A percentile compares a stretch with the other conserved stretches of the same genome.
Evolutionary conservation across 768 basidiomycete genomes (phyloP).

Genomic region (Lyophyllum semitale): DNA sequence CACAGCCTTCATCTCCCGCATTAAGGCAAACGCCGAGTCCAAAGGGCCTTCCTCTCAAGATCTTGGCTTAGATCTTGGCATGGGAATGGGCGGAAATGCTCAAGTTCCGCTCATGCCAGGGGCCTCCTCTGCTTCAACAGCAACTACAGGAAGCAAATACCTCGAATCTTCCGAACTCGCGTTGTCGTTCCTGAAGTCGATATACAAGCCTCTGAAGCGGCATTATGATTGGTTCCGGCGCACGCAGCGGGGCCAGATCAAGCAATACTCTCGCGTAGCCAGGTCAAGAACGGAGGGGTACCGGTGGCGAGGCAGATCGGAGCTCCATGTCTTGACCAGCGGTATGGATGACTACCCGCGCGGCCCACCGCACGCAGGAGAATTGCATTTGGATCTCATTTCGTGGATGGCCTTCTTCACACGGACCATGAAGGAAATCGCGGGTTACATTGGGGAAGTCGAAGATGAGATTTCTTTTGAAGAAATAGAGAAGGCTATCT

Average conservation of each 20-base stretch:
- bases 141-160: slow-evolving; percentile 40
- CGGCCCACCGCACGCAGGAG: slow-evolving; percentile 85
- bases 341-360: slow-evolving; percentile 98
- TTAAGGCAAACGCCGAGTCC: slow-evolving; percentile 40
- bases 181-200: slow-evolving; percentile 68
- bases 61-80: slow-evolving; percentile 65
- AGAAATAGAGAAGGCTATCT: slow-evolving; percentile 77
- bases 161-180: slow-evolving; percentile 65
- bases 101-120: slow-evolving; percentile 51
- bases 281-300: slow-evolving; percentile 91
- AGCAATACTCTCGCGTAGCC: slow-evolving; percentile 82
- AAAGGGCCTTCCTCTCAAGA: slow-evolving; percentile 56
- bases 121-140: slow-evolving; percentile 9
- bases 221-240: slow-evolving; percentile 97
- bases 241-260: slow-evolving; percentile 92
- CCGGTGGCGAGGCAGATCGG: slow-evolving; percentile 90
- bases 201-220: slow-evolving; percentile 82
- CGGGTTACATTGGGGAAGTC: slow-evolving; percentile 81
- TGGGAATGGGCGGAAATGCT: slow-evolving; percentile 42
- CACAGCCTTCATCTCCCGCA: slow-evolving; percentile 82
- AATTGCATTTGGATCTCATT: slow-evolving; percentile 90
- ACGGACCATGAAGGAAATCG: slow-evolving; percentile 89
- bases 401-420: slow-evolving; percentile 98
- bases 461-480: slow-evolving; percentile 80
- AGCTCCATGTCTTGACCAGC: slow-evolving; percentile 86